These are phyloP conservation scores for Mortierella sp. DNA, from an alignment of 371 early-diverging fungal species.

Conservation along the genomic window DNA sequence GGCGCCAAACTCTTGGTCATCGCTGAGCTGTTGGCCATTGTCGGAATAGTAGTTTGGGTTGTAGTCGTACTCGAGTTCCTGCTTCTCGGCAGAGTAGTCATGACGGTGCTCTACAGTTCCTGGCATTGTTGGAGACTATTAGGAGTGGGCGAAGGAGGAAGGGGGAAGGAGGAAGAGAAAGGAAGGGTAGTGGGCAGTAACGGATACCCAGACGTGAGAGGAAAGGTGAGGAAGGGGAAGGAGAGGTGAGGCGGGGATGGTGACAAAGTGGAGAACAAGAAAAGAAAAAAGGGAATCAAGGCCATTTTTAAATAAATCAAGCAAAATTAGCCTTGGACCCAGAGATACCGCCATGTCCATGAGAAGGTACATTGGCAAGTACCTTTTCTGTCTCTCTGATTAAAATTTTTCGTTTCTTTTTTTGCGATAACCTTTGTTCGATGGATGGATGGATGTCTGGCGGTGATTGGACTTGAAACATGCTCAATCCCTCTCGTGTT, in stretches of 20 bases:
- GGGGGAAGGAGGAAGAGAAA: background rate
- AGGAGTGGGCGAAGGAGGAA: background rate
- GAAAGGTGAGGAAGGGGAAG: background rate
- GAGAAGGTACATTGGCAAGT: too few species aligned
- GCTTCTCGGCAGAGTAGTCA: constrained; percentile 17
- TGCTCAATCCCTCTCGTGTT: background rate
- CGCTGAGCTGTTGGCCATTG: background rate
- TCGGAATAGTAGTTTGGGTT: background rate
- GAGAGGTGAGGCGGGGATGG: background rate
- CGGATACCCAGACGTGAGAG: constrained; percentile 25
- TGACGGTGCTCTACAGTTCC: background rate
- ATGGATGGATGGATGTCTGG: too few species aligned
- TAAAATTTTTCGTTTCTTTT: too few species aligned
- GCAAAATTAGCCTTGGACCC: background rate
- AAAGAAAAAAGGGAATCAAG: background rate
- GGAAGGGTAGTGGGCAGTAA: constrained; percentile 19
- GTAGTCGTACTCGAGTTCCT: constrained; percentile 9
- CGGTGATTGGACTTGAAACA: background rate
- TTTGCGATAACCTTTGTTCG: too few species aligned
- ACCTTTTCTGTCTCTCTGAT: too few species aligned
- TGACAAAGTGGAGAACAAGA: background rate
- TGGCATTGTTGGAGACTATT: background rate
- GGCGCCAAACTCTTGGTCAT: constrained; percentile 15
- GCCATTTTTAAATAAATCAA: background rate
- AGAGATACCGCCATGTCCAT: background rate